Conservation (phyloP, 2,329 filamentous ascomycete genomes). For the Exophiala sp. region DNA sequence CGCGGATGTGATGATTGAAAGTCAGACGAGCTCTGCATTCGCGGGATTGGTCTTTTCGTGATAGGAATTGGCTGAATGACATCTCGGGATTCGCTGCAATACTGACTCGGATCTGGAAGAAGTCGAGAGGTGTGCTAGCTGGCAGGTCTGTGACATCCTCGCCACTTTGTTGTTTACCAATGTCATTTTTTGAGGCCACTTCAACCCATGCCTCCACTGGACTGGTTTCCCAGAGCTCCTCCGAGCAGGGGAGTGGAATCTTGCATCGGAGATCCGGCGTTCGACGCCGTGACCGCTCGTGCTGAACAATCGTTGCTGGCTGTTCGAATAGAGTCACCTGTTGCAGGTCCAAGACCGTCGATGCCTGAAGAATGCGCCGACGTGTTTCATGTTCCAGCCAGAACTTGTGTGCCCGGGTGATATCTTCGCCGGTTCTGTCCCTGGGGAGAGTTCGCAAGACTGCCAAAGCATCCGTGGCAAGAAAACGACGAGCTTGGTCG, state of each 20-base stretch:
- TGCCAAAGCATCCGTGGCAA: conserved; percentile 31
- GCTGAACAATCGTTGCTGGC: conserved; percentile 31
- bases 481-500: conserved; percentile 30
- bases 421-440: conserved; percentile 27
- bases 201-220: conserved; percentile 30
- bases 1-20: conserved; percentile 33
- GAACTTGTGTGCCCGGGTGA: conserved; percentile 32
- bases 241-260: conserved; percentile 33
- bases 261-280: conserved; percentile 15
- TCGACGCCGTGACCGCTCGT: conserved; percentile 17
- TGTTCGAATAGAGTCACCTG: conserved; percentile 34
- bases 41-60: conserved; percentile 6
- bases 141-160: conserved; percentile 7
- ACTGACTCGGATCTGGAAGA: conserved; percentile 23
- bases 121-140: conserved; percentile 11
- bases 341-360: conserved; percentile 34
- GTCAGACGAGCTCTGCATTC: conserved; percentile 14
- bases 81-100: conserved; percentile 15
- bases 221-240: conserved; percentile 33
- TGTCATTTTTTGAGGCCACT: conserved; percentile 19
- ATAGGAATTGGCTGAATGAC: conserved; percentile 5
- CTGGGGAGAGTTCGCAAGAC: conserved; percentile 30
- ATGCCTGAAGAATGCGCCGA: conserved; percentile 34
- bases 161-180: conserved; percentile 2
- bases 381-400: conserved; percentile 36